Base-by-base conservation (phyloP, 305 asterid genomes). In the Fraxinus nigra region DNA sequence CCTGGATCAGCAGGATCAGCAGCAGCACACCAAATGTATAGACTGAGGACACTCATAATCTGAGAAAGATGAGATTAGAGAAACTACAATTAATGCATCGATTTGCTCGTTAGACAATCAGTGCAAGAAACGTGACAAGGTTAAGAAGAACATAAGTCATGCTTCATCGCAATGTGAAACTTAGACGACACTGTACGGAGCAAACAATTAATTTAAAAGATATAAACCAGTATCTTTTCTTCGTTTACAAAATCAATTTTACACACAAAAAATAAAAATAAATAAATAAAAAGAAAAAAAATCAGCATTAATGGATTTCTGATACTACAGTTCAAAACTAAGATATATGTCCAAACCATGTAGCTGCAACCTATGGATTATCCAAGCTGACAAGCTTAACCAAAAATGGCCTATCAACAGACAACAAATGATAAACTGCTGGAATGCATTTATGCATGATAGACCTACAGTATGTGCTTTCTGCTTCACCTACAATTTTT, bases 1-100 rank as follows among this genome's bases (percentile, higher is more conserved):
- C 98, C 98, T 5, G 91, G 85, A 84, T 97, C 99, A 6, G 99
- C 98, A 82, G 99, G 99, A 89, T 97, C 99, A 72, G 97, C 87
- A 51, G 88, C 99, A 24, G 98, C 98, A 63, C 99, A 94, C 98
- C 99, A 94, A 77, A 97, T 89, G 86, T 97, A 97, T 54, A 97
- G 90, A 78, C 98, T 89, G 79, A 97, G 93, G 34, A 90, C 95
- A 34, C 92, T 85, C 72, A 88, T 80, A 78, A 97, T 90, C 99
- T 97, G 95, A 38, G 84, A 84, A 82, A 18, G 75, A 67, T 48
- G 54, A 69, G 30, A 56, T 1, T 46, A 72, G 38, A 61, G 34
- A 8, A 70, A 43, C 34, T 20, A 14, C 6, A 24, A 34, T 81
- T 43, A 18, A 56, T 4, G 4, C 11, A 9, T 72, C 35, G 22